Percentiles rank a stretch among this genome's conserved stretches.
Conservation (phyloP, 2,329 filamentous ascomycete species). For the Trichoderma polysporum region DNA sequence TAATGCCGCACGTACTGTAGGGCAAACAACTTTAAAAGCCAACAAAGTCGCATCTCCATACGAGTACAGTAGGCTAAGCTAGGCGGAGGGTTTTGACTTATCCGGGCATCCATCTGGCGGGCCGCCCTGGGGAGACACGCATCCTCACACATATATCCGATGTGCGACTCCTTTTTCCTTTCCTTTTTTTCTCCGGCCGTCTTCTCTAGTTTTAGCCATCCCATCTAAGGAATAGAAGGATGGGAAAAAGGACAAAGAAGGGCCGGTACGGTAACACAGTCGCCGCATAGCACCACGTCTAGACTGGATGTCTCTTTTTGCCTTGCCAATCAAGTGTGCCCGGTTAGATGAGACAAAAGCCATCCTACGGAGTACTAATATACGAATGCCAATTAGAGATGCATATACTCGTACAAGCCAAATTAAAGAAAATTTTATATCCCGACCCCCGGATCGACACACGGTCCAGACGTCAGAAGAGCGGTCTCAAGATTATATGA, state of each 20-base stretch:
- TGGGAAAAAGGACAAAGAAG: background rate
- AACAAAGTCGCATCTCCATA: background rate
- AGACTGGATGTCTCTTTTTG: background rate
- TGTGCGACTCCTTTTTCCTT: background rate
- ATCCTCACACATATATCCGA: background rate
- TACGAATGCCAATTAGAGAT: background rate
- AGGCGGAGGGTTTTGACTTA: background rate
- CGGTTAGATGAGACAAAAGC: background rate
- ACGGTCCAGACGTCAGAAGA: slow-evolving; percentile 3
- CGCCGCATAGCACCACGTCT: background rate
- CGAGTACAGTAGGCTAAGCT: background rate
- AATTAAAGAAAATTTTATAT: background rate
- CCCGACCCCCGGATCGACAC: background rate
- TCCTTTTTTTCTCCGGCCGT: background rate
- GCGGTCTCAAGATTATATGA: background rate
- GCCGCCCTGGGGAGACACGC: background rate
- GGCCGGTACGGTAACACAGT: background rate
- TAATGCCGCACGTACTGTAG: background rate
- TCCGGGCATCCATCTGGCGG: background rate
- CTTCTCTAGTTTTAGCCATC: background rate
- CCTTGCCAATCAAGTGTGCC: background rate
- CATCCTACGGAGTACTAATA: background rate
- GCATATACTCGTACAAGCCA: background rate
- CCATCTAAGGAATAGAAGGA: background rate
- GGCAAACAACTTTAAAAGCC: background rate